Evolutionary conservation across 192 early-diverging fungal species (phyloP).

Genomic region (Coemansia sp.): DNA sequence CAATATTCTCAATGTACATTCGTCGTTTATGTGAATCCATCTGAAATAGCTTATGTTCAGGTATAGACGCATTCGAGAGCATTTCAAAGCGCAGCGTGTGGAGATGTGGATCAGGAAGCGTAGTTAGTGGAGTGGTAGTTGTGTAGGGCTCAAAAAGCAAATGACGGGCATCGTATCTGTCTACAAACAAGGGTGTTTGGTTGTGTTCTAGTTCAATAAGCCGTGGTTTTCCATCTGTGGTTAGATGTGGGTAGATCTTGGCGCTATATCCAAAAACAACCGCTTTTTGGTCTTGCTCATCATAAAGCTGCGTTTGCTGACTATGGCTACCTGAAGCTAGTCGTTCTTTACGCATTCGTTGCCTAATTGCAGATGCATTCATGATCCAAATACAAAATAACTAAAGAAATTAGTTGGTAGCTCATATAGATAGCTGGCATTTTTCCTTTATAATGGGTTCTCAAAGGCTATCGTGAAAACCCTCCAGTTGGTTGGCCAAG

Average conservation of each 20-base stretch:
- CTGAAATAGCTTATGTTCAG: conserved; percentile 11
- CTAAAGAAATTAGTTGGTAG: no score
- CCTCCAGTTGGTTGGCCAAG: background rate
- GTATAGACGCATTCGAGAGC: background rate
- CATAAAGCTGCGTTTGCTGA: background rate
- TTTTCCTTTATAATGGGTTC: no score
- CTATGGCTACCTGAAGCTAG: background rate
- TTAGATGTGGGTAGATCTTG: conserved; percentile 6
- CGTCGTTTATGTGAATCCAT: conserved; percentile 18
- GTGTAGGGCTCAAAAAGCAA: conserved; percentile 10
- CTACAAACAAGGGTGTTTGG: conserved; percentile 1
- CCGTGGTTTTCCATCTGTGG: no score
- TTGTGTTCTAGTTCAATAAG: no score
- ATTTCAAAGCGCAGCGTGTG: conserved; percentile 19
- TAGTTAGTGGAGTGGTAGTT: background rate
- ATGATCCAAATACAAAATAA: background rate
- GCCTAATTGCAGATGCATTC: conserved; percentile 5
- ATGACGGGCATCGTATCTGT: conserved; percentile 45
- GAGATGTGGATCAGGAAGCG: conserved; percentile 11
- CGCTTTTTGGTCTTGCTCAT: conserved; percentile 6
- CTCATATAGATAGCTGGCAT: no score
- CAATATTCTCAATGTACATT: conserved; percentile 15
- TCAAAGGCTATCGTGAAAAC: no score
- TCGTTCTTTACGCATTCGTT: conserved; percentile 1
- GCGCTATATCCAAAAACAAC: conserved; percentile 32